These are phyloP conservation scores for Coemansia sp. DNA, from an alignment of 192 early-diverging fungal genomes.

Conservation along the genomic window DNA sequence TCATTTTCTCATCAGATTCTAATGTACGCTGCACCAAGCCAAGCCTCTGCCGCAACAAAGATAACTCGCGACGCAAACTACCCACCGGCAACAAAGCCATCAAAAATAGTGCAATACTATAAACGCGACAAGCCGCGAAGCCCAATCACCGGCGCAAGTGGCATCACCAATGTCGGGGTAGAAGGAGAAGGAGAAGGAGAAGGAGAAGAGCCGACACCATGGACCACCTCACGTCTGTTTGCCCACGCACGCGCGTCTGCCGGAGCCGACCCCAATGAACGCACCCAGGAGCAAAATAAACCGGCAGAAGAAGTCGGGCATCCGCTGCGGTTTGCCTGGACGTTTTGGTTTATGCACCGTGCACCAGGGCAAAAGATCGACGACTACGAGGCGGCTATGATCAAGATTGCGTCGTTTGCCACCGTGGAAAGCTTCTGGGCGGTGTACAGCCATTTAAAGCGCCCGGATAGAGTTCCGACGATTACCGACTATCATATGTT, in stretches of 20 bases:
- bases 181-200: slow-evolving; percentile 2
- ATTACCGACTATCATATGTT: slow-evolving; percentile 94
- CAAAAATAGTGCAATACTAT: slow-evolving; percentile 41
- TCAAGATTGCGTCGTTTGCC: slow-evolving; percentile 78
- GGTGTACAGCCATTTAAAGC: slow-evolving; percentile 75
- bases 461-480: slow-evolving; percentile 80
- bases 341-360: slow-evolving; percentile 95
- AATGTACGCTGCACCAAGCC: slow-evolving; percentile 43
- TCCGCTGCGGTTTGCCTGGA: slow-evolving; percentile 80
- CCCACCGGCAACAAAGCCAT: slow-evolving; percentile 13
- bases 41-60: slow-evolving; percentile 23
- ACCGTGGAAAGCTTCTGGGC: slow-evolving; percentile 81
- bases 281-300: not conserved
- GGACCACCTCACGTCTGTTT: slow-evolving; percentile 19
- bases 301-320: slow-evolving; percentile 40
- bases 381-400: slow-evolving; percentile 89
- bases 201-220: slow-evolving; percentile 11
- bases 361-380: slow-evolving; percentile 80
- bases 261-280: not conserved
- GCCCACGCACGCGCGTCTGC: slow-evolving; percentile 2
- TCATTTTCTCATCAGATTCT: not conserved
- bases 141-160: not conserved
- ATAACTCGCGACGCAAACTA: slow-evolving; percentile 23
- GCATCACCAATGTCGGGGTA: not conserved
- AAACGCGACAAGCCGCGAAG: slow-evolving; percentile 27